Evolutionary conservation across 768 basidiomycete genomes (phyloP), one percentile per base, ranked within the genome.

Genomic region (Phlegmacium glaucopus): DNA sequence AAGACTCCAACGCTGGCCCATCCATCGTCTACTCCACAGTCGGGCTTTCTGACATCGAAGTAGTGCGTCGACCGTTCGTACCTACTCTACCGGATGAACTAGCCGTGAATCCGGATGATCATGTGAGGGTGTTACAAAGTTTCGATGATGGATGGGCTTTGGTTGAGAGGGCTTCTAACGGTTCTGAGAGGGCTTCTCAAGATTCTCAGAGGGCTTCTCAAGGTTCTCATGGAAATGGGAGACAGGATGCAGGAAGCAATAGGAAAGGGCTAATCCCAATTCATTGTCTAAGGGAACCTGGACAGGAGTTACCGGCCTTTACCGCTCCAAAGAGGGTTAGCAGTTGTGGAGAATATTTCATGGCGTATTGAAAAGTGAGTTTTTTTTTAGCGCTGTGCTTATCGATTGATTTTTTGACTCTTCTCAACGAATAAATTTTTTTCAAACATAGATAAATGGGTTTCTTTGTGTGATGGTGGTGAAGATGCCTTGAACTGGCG

Each of bases 131-230:
- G 26, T 5, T 83, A 9, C 64, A 69, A 41, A 55, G 77, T 17
- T 89, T 80, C 57, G 80, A 85, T 48, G 87, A 88, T 54, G 87
- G 85, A 1, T 89, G 87, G 87, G 78, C 78, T 6, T 62, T 77
- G 51, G 78, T 84, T 30, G 76, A 84, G 66, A 78, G 71, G 49
- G 42, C n/a, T n/a, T n/a, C n/a, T n/a, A n/a, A n/a, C n/a, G n/a
- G n/a, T n/a, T n/a, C n/a, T n/a, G n/a, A n/a, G n/a, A n/a, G n/a
- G n/a, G n/a, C n/a, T n/a, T n/a, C n/a, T n/a, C n/a, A n/a, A n/a
- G n/a, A n/a, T n/a, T n/a, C n/a, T n/a, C n/a, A n/a, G n/a, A n/a
- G n/a, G n/a, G n/a, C 75, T 9, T 16, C 17, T 1, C 22, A 34
- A 49, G 44, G 75, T 9, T 16, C 17, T 1, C 22, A 34, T 28